Evolutionary conservation across 805 yeast genomes (phyloP), one percentile per base, ranked within the genome.

Genomic region (Nakazawaea populi): DNA sequence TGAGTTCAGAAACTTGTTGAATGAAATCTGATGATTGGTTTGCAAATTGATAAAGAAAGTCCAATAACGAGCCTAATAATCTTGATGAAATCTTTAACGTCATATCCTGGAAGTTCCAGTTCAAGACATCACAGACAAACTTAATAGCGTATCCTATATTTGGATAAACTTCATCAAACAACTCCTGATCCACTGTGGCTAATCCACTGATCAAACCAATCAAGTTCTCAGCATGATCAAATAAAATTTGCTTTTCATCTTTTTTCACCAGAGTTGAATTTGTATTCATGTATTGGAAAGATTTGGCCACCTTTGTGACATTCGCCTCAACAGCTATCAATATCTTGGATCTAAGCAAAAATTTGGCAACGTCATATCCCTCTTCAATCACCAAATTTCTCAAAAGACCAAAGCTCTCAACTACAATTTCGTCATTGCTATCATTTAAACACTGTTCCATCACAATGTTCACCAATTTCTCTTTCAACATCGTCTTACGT

Each of bases 331-430:
- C 73, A 30, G 77, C 68, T 0, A 77, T 72, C 87, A 96, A 84
- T 41, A 92, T 80, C 54, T 86, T 82, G 14, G 82, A 80, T 62
- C 97, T 79, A 87, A 95, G 86, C 49, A 87, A 64, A 63, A 79
- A 80, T 24, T 80, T 77, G 30, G 89, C 81, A 37, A 89, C 77
- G 55, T 89, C 96, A 58, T 88, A 84, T 24, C 97, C 97, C 67
- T 90, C 96, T 61, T 89, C 96, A 48, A 89, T 73, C 3, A 86
- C 84, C 51, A 92, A 62, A 61, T 87, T 89, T 63, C 96, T 77
- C 55, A 94, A 69, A 28, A 92, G 70, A 1, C 96, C 97, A 58
- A 81, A 84, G 1, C 92, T 75, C 59, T 87, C 95, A 24, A 87
- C 86, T 18, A 87, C 85, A 43, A 89, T 80, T 57, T 89, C 96